These are phyloP conservation scores for Aspergillus homomorphus DNA, from an alignment of 495 filamentous ascomycete species.

Conservation along the genomic window DNA sequence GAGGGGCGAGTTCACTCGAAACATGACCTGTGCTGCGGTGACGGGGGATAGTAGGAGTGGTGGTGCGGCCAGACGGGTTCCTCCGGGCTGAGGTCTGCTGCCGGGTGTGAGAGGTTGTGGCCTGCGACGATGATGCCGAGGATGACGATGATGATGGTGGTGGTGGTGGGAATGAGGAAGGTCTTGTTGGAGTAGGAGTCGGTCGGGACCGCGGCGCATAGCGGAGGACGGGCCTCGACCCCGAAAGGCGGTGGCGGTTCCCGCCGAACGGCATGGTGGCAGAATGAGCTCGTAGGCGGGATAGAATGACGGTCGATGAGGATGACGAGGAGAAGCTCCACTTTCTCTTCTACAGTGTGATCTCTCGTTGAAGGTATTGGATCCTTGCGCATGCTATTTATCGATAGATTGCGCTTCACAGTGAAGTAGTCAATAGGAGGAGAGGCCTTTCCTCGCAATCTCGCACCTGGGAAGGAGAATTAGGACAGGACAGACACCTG, in stretches of 20 bases:
- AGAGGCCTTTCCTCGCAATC: not conserved
- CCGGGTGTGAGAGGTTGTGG: slow-evolving; percentile 2
- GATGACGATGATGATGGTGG: not conserved
- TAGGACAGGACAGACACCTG: not conserved
- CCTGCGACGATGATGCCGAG: not conserved
- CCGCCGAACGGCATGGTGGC: slow-evolving; percentile 16
- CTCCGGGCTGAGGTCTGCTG: not conserved
- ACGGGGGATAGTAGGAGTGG: too few relatives aligned
- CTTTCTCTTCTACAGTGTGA: not conserved
- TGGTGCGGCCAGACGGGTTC: not conserved
- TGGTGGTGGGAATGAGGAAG: not conserved
- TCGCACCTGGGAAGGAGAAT: not conserved
- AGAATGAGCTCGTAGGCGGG: slow-evolving; percentile 10
- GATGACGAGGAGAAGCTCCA: not conserved
- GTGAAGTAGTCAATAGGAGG: too few relatives aligned
- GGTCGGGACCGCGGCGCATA: not conserved
- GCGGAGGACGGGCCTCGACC: not conserved
- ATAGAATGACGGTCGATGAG: not conserved
- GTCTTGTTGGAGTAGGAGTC: not conserved
- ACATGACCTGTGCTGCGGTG: slow-evolving; percentile 16
- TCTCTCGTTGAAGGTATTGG: too few relatives aligned
- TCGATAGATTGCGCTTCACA: too few relatives aligned
- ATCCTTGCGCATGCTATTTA: too few relatives aligned
- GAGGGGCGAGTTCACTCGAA: slow-evolving; percentile 11
- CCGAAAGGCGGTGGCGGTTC: slow-evolving; percentile 16